A percentile compares a stretch with the other conserved stretches of the same genome.
These are phyloP conservation scores for Lactarius pseudohatsudake DNA, from an alignment of 768 basidiomycete species.

Conservation along the genomic window DNA sequence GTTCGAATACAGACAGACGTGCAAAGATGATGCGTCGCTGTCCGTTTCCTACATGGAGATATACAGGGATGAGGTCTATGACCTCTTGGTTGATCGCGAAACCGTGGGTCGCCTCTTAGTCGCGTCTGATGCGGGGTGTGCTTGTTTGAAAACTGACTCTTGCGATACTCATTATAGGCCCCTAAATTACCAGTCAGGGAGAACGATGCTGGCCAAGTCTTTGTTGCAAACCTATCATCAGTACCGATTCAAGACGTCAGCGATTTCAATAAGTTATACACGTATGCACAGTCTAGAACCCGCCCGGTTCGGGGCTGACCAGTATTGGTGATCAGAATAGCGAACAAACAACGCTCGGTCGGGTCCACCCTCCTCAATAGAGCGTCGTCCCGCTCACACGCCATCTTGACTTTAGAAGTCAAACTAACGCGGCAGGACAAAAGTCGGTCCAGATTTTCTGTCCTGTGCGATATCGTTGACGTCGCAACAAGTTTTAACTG, in stretches of 20 bases:
- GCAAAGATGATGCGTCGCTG: constrained; percentile 45
- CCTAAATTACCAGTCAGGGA: constrained; percentile 57
- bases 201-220: constrained; percentile 51
- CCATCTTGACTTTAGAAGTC: constrained; percentile 75
- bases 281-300: constrained; percentile 37
- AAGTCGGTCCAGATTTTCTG: constrained; percentile 41
- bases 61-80: constrained; percentile 89
- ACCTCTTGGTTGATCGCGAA: constrained; percentile 73
- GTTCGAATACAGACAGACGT: constrained; percentile 25
- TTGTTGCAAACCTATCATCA: constrained; percentile 52
- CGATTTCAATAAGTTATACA: constrained; percentile 51
- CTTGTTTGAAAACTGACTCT: not conserved
- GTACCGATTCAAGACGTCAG: constrained; percentile 40
- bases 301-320: not conserved
- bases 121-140: not conserved
- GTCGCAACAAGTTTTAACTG: constrained; percentile 47
- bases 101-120: constrained; percentile 44
- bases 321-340: constrained; percentile 45
- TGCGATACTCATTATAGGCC: constrained; percentile 36
- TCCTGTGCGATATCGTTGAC: not conserved
- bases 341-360: constrained; percentile 76
- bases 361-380: constrained; percentile 85
- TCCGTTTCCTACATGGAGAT: constrained; percentile 84
- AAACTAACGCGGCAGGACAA: constrained; percentile 53
- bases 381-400: constrained; percentile 86